Evolutionary conservation across 1,139 yeast genomes (phyloP).

Genomic region (Candida tetrigidarum): DNA sequence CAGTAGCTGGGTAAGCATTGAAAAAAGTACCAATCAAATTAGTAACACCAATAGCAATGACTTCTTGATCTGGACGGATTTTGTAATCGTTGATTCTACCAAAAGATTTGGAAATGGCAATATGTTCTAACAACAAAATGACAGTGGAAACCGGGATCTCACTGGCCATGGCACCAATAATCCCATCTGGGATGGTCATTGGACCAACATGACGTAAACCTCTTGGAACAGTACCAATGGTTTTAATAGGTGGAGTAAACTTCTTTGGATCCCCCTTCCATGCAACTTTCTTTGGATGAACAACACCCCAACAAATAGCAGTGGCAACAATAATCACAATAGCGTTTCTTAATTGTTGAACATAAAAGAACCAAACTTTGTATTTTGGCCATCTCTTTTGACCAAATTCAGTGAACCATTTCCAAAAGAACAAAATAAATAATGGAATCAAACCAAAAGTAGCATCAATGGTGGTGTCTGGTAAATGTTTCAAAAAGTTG

Average conservation of each 20-base stretch:
- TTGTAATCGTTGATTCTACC: slow-evolving; percentile 93
- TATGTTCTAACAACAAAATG: slow-evolving; percentile 85
- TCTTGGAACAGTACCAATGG: slow-evolving; percentile 79
- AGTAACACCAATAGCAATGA: slow-evolving; percentile 92
- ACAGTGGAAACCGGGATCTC: slow-evolving; percentile 88
- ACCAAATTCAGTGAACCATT: slow-evolving; percentile 55
- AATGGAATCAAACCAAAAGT: slow-evolving; percentile 86
- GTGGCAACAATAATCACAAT: slow-evolving; percentile 79
- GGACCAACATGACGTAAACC: slow-evolving; percentile 82
- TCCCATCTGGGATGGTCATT: slow-evolving; percentile 65
- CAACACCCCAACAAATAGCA: slow-evolving; percentile 68
- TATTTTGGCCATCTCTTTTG: slow-evolving; percentile 69
- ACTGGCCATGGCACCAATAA: slow-evolving; percentile 63
- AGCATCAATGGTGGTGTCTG: slow-evolving; percentile 72
- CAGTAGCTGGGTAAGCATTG: slow-evolving; percentile 95
- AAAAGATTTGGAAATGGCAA: slow-evolving; percentile 91
- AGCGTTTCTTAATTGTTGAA: slow-evolving; percentile 80
- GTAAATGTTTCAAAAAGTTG: slow-evolving; percentile 71
- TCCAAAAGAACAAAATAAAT: slow-evolving; percentile 70
- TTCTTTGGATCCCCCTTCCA: slow-evolving; percentile 35
- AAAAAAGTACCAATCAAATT: slow-evolving; percentile 91
- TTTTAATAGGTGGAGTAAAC: slow-evolving; percentile 54
- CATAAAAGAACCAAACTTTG: slow-evolving; percentile 64
- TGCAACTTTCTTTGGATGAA: slow-evolving; percentile 68
- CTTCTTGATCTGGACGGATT: slow-evolving; percentile 90